Evolutionary conservation across 2,329 filamentous ascomycete species (phyloP), one percentile per base, ranked within the genome.

Genomic region (Claviceps monticola): DNA sequence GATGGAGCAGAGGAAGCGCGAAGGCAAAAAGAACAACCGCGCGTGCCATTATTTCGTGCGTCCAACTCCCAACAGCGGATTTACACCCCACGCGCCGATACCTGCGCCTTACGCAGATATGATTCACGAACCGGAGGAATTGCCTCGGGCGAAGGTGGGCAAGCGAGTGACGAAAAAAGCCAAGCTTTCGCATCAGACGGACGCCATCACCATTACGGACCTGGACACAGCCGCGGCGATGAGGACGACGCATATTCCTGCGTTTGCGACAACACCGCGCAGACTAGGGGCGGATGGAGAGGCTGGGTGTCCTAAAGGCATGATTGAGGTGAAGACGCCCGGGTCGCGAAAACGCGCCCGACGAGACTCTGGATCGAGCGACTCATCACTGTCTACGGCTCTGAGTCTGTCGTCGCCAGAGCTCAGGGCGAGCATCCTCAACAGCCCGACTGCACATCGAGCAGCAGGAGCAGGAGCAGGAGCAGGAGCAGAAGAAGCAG

Each of bases 1-100:
- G 44, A 61, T 83, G 48, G 66, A 70, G 58, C 64, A 71, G 53
- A 78, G 74, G 66, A 83, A 83, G 63, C 72, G 68, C 54, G 74
- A 80, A 56, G 79, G 76, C 51, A 75, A 74, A 59, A 74, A 71
- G 59, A 70, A 74, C 57, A 68, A 76, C 62, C 67, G 72, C 60
- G 70, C 72, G 55, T 70, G 68, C 64, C 69, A 76, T 56, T 78
- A 78, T 64, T 81, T 81, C 62, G 70, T 73, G 41, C 71, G 73
- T 16, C 70, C 71, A 11, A 62, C 70, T n/a, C 70, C 69, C 37
- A 69, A 68, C 60, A 67, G 64, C 56, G 64, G 63, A 50, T 66
- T 68, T 54, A 67, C 68, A 29, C 70, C 71, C 16, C 71, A 68
- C 58, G 68, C 70, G 56, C 69, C 76, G 21, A 70, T 70, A 62